A percentile compares a stretch with the other conserved stretches of the same genome.
These are phyloP conservation scores for Podospora pseudopauciseta DNA, from an alignment of 495 filamentous ascomycete genomes.

Conservation along the genomic window DNA sequence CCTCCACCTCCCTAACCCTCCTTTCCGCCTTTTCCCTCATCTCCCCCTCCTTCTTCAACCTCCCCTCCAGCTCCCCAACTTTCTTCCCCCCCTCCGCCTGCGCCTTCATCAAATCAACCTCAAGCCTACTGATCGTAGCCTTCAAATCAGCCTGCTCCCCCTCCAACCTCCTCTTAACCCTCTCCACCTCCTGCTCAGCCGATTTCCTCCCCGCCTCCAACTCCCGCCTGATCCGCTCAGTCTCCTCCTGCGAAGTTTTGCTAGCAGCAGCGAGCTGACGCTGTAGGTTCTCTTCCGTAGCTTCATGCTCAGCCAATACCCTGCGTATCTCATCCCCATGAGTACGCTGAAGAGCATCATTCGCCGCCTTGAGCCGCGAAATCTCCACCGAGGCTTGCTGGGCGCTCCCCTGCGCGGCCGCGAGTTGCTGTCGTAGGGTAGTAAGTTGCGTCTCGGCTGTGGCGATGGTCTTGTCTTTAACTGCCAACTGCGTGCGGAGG, in stretches of 20 bases:
- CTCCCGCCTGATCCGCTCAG: slow-evolving; percentile 21
- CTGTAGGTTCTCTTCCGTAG: not conserved
- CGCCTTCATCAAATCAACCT: slow-evolving; percentile 59
- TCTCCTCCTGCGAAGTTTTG: slow-evolving; percentile 39
- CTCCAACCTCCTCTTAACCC: slow-evolving; percentile 42
- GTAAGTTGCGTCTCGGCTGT: not conserved
- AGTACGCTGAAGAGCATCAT: slow-evolving; percentile 63
- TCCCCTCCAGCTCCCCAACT: slow-evolving; percentile 19
- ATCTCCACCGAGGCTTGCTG: slow-evolving; percentile 56
- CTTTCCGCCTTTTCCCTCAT: not conserved
- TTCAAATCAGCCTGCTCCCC: slow-evolving; percentile 61
- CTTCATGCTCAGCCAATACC: not conserved
- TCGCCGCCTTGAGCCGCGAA: slow-evolving; percentile 58
- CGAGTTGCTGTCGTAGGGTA: not conserved
- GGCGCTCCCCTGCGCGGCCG: not conserved
- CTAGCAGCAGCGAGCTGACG: slow-evolving; percentile 15
- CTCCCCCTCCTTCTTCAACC: slow-evolving; percentile 16
- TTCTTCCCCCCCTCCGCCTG: slow-evolving; percentile 18
- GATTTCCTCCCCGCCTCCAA: slow-evolving; percentile 23
- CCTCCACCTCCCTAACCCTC: slow-evolving; percentile 23
- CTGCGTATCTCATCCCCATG: slow-evolving; percentile 8
- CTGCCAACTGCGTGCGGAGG: not conserved
- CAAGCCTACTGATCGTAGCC: slow-evolving; percentile 54
- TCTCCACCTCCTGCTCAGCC: slow-evolving; percentile 41
- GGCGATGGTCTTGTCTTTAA: slow-evolving; percentile 1